phyloP scores from a whole-genome alignment of 257 asterid species.

The Petrea volubilis region DNA sequence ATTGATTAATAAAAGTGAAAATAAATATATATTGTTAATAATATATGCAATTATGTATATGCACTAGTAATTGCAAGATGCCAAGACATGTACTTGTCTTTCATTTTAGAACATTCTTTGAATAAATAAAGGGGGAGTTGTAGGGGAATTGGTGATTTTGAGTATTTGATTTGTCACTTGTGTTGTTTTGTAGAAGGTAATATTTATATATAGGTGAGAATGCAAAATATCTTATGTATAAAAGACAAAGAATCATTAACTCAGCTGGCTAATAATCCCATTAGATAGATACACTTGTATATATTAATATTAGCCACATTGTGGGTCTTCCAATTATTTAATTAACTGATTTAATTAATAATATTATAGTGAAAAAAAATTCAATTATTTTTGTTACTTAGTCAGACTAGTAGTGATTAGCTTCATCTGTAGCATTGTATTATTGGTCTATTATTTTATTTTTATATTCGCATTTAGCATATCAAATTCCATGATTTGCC shows the following conservation, averaged over 20 bases:
- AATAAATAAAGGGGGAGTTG: constrained; percentile 6
- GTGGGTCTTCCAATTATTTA: constrained; percentile 11
- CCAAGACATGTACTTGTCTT: constrained; percentile 14
- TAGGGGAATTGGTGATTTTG: not conserved
- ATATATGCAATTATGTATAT: not conserved
- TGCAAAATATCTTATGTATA: not conserved
- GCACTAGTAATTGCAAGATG: not conserved
- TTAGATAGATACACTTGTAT: not conserved
- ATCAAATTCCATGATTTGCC: not conserved
- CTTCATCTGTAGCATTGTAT: constrained; percentile 18
- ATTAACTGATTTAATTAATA: not conserved
- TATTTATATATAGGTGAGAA: not conserved
- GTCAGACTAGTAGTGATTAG: constrained; percentile 9
- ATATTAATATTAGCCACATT: not conserved
- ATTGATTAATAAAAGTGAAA: not conserved
- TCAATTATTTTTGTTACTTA: not conserved
- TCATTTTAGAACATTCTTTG: constrained; percentile 23
- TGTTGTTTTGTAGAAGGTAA: constrained; percentile 11
- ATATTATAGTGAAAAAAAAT: not conserved
- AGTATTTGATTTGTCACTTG: constrained; percentile 26
- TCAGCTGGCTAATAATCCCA: not conserved
- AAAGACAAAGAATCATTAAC: not conserved
- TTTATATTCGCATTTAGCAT: not conserved
- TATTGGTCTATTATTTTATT: not conserved
- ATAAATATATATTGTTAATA: not conserved